phyloP scores from a whole-genome alignment of 352 stramenopile species.

The Pythium diclinum region DNA sequence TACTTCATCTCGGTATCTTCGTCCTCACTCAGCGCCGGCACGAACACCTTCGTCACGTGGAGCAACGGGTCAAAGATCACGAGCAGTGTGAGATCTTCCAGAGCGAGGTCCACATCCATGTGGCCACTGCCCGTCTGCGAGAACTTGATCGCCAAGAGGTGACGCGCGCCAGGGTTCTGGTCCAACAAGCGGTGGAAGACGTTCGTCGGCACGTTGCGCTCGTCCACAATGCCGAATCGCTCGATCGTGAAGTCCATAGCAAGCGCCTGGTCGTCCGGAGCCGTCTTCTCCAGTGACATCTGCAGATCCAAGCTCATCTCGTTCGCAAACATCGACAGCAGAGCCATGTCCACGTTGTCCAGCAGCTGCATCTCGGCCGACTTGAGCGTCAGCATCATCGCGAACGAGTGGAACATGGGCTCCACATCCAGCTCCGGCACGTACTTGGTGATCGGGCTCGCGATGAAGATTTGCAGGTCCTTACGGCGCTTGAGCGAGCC shows the following conservation, averaged over 20 bases:
- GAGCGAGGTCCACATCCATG: constrained; percentile 45
- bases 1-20: constrained; percentile 74
- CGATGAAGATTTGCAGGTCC: constrained; percentile 64
- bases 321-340: constrained; percentile 60
- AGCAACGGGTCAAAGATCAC: constrained; percentile 79
- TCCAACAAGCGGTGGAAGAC: constrained; percentile 76
- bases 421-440: constrained; percentile 37
- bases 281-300: constrained; percentile 47
- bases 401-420: constrained; percentile 59
- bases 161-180: constrained; percentile 55
- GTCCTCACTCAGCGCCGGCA: constrained; percentile 64
- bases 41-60: constrained; percentile 44
- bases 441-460: constrained; percentile 63
- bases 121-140: constrained; percentile 49
- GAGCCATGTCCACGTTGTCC: constrained; percentile 39
- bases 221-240: constrained; percentile 71
- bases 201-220: constrained; percentile 57
- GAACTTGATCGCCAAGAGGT: constrained; percentile 54
- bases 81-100: constrained; percentile 68
- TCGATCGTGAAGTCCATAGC: constrained; percentile 47
- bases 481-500: constrained; percentile 44
- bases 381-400: constrained; percentile 54
- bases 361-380: constrained; percentile 49
- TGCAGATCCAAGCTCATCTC: constrained; percentile 46
- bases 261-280: constrained; percentile 32